These are phyloP conservation scores for Rhodotorula sp. DNA, from an alignment of 1,284 basidiomycete species.

Conservation along the genomic window DNA sequence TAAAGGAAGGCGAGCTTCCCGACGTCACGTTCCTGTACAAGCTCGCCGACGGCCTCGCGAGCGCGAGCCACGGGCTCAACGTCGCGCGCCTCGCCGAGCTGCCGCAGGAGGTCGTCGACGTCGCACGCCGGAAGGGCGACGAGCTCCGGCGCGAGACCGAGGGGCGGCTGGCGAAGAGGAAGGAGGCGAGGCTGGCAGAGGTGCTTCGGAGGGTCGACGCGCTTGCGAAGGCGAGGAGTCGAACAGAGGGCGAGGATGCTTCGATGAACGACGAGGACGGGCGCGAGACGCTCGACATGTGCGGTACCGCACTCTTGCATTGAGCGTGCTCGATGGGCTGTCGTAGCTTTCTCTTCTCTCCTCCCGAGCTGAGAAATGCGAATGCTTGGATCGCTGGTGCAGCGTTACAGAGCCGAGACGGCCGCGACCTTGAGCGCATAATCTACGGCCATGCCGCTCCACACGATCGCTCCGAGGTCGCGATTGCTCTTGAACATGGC, in stretches of 20 bases:
- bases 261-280: neutral
- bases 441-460: constrained; percentile 78
- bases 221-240: neutral
- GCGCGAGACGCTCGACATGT: constrained; percentile 6
- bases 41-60: constrained; percentile 69
- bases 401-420: neutral
- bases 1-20: constrained; percentile 55
- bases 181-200: constrained; percentile 10
- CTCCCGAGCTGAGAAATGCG: too few relatives aligned
- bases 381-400: neutral
- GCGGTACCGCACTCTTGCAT: neutral
- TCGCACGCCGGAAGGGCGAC: constrained; percentile 22
- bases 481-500: constrained; percentile 84
- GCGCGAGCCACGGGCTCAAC: constrained; percentile 63
- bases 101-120: constrained; percentile 20
- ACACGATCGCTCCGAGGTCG: constrained; percentile 84
- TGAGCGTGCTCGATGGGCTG: neutral
- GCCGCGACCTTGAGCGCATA: constrained; percentile 55
- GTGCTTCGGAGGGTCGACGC: neutral
- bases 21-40: constrained; percentile 84
- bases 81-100: constrained; percentile 41
- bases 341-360: neutral
- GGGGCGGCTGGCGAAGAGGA: constrained; percentile 12
- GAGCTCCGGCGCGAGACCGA: constrained; percentile 22
- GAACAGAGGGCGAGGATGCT: too few relatives aligned